phyloP scores from a whole-genome alignment of 108 stramenopile species.

The Pseudonitzschia multiseries region DNA sequence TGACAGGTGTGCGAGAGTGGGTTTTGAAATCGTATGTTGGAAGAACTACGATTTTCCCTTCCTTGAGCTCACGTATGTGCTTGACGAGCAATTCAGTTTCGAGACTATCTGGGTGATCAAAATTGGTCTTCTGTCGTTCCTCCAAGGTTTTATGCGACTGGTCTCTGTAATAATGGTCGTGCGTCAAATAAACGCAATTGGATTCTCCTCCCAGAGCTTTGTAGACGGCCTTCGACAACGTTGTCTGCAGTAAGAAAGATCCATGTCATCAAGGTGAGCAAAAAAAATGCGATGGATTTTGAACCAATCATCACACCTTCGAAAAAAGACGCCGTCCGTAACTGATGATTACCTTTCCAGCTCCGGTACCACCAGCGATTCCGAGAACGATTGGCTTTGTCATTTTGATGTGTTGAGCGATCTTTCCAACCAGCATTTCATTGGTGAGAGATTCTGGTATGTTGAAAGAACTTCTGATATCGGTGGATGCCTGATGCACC shows the following conservation, averaged over 20 bases:
- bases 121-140: conserved; percentile 78
- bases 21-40: conserved; percentile 92
- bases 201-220: conserved; percentile 65
- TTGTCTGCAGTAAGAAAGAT: conserved; percentile 52
- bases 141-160: conserved; percentile 76
- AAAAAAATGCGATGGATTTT: neutral
- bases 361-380: conserved; percentile 81
- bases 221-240: conserved; percentile 75
- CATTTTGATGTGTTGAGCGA: conserved; percentile 13
- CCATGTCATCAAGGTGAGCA: neutral
- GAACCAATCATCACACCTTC: neutral
- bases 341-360: conserved; percentile 44
- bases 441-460: neutral
- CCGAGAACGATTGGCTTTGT: conserved; percentile 58
- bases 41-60: conserved; percentile 66
- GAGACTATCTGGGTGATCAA: conserved; percentile 94
- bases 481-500: no score
- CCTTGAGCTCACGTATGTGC: conserved; percentile 71
- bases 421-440: neutral
- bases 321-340: neutral
- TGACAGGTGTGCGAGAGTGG: conserved; percentile 72
- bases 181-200: conserved; percentile 70
- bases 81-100: conserved; percentile 86
- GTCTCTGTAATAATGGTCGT: conserved; percentile 79
- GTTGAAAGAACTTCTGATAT: neutral